These are phyloP conservation scores for Auxenochlorella protothecoides DNA, from an alignment of 139 green algal species.

Conservation along the genomic window DNA sequence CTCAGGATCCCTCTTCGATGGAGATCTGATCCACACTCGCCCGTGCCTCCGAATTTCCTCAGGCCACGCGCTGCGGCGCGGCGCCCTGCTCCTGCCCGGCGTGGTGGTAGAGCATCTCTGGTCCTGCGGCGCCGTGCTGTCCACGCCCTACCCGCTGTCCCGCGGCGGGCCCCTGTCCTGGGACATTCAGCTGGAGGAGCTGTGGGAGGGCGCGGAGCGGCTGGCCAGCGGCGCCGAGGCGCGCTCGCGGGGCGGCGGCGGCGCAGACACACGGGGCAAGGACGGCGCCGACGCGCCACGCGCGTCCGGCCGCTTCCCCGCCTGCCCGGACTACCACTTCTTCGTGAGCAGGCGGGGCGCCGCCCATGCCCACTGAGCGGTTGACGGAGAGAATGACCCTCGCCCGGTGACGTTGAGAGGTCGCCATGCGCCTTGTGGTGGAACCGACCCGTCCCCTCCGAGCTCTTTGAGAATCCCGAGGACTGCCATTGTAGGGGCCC, in stretches of 20 bases:
- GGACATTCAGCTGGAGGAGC: constrained; percentile 30
- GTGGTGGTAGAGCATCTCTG: constrained; percentile 6
- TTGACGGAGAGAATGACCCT: too few species aligned
- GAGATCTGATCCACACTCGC: too few species aligned
- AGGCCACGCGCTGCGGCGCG: not conserved
- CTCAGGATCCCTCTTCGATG: too few species aligned
- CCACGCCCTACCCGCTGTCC: constrained; percentile 16
- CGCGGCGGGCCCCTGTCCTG: constrained; percentile 25
- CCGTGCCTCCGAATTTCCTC: not conserved
- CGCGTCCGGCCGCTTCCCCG: not conserved
- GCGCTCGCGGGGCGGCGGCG: not conserved
- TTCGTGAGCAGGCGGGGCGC: constrained; percentile 3
- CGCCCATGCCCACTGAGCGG: too few species aligned
- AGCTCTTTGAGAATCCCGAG: too few species aligned
- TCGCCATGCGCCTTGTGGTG: too few species aligned
- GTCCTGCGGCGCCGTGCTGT: constrained; percentile 12
- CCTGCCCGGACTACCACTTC: constrained; percentile 28
- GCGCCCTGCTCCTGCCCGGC: constrained; percentile 3
- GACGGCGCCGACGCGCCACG: not conserved
- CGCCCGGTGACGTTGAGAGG: too few species aligned
- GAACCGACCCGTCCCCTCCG: too few species aligned
- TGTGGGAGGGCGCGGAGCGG: constrained; percentile 17
- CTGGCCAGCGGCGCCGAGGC: constrained; percentile 14
- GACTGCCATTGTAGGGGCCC: too few species aligned
- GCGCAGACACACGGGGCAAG: not conserved